Conservation (phyloP, 345 rosid genomes). For the Rubroshorea leprosula region DNA sequence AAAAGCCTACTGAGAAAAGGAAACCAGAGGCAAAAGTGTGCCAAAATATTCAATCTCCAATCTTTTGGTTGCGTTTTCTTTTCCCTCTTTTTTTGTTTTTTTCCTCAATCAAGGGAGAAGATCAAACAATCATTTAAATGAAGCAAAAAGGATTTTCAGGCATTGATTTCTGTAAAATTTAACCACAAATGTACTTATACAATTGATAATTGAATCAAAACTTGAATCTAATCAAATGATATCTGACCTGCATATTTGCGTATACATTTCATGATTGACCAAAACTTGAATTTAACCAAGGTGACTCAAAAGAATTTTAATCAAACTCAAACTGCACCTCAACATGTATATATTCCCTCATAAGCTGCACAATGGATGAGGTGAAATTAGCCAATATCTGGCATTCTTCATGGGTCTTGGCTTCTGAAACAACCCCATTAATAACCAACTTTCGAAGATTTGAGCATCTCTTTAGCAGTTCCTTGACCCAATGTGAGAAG, state of each 20-base stretch:
- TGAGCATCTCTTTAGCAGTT: constrained; percentile 58
- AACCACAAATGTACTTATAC: constrained; percentile 9
- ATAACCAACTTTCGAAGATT: constrained; percentile 61
- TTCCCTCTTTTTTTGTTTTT: too few relatives aligned
- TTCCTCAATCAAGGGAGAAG: constrained; percentile 14
- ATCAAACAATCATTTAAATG: constrained; percentile 16
- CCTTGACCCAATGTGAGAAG: constrained; percentile 62
- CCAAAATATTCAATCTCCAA: too few relatives aligned
- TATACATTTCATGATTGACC: constrained; percentile 11
- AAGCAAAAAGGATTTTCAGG: neutral
- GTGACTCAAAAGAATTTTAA: constrained; percentile 22
- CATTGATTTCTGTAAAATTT: constrained; percentile 8
- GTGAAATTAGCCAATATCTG: constrained; percentile 64
- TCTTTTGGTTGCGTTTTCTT: too few relatives aligned
- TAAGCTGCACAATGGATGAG: constrained; percentile 60
- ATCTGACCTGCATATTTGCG: constrained; percentile 15
- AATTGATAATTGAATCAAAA: constrained; percentile 12
- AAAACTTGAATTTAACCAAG: constrained; percentile 16
- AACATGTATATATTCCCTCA: constrained; percentile 64
- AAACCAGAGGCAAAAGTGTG: too few relatives aligned
- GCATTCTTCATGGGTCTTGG: constrained; percentile 59
- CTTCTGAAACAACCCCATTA: constrained; percentile 63
- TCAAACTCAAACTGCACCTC: constrained; percentile 71
- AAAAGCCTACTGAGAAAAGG: too few relatives aligned
- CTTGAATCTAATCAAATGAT: constrained; percentile 1